A percentile compares a stretch with the other conserved stretches of the same genome.
Evolutionary conservation across 2,329 filamentous ascomycete genomes (phyloP).

Genomic region (Ceratocystis papillata): DNA sequence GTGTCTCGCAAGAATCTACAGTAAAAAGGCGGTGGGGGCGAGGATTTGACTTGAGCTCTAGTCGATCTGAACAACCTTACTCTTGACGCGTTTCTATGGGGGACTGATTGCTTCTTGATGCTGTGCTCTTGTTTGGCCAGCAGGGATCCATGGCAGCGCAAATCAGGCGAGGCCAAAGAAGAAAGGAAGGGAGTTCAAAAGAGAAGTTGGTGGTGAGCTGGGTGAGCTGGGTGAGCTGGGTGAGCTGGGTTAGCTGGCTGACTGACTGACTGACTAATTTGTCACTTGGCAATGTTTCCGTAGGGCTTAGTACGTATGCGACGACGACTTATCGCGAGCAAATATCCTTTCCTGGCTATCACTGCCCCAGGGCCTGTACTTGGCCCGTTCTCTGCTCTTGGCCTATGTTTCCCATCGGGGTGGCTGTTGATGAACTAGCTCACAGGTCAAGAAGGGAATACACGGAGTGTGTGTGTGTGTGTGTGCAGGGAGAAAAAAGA

Average conservation of each 20-base stretch:
- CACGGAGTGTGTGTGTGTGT: not conserved
- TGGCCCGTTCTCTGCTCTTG: conserved; percentile 2
- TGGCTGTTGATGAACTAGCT: not conserved
- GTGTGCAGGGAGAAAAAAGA: not conserved
- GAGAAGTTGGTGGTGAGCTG: not conserved
- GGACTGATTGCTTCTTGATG: not conserved
- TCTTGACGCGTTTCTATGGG: not conserved
- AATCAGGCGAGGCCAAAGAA: not conserved
- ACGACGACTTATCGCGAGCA: not conserved
- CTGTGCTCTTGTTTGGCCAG: not conserved
- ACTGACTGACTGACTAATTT: not conserved
- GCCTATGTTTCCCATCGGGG: not conserved
- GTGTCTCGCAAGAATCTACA: too few species aligned
- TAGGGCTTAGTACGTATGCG: not conserved
- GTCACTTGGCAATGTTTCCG: not conserved
- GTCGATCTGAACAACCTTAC: not conserved
- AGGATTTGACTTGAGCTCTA: not conserved
- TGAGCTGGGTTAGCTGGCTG: not conserved
- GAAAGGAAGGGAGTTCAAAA: not conserved
- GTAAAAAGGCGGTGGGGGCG: too few species aligned
- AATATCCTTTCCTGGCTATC: not conserved
- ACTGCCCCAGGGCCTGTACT: not conserved
- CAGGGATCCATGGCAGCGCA: conserved; percentile 9
- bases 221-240: not conserved
- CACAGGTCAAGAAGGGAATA: conserved; percentile 7